These are phyloP conservation scores for Primulina huaijiensis DNA, from an alignment of 257 asterid genomes.

Conservation along the genomic window DNA sequence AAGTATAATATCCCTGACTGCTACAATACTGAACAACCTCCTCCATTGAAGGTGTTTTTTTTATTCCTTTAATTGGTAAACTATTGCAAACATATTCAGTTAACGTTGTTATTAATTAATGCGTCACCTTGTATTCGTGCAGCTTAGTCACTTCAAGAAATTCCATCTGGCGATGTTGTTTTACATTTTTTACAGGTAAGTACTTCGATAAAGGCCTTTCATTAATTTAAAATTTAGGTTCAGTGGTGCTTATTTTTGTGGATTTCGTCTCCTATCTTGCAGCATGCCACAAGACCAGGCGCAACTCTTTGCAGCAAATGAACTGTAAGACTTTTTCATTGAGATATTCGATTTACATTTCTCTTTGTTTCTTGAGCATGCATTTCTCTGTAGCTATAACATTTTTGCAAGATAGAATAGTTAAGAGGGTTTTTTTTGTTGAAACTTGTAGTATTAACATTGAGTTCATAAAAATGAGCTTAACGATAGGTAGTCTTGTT, in stretches of 20 bases:
- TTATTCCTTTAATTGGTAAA: constrained; percentile 13
- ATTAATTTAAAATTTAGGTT: constrained; percentile 4
- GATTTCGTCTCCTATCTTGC: constrained; percentile 30
- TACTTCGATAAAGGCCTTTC: background rate
- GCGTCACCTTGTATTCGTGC: constrained; percentile 29
- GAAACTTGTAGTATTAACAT: too few relatives aligned
- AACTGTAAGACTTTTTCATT: constrained; percentile 55
- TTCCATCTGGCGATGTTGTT: constrained; percentile 64
- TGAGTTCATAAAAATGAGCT: too few relatives aligned
- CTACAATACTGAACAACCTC: constrained; percentile 60
- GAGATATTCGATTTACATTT: background rate
- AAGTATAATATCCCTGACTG: constrained; percentile 67
- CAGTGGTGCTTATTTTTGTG: constrained; percentile 28
- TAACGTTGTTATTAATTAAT: constrained; percentile 7
- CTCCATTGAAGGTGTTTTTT: constrained; percentile 55
- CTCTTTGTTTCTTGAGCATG: constrained; percentile 2
- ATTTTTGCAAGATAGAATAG: too few relatives aligned
- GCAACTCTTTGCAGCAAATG: constrained; percentile 80
- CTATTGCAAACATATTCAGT: constrained; percentile 12
- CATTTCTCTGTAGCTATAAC: too few relatives aligned
- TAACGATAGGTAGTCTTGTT: too few relatives aligned
- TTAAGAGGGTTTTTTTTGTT: too few relatives aligned
- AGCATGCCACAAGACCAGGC: constrained; percentile 97
- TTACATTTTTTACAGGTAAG: constrained; percentile 78
- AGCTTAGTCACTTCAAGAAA: constrained; percentile 62